Percentiles rank a stretch among this genome's conserved stretches.
phyloP scores from a whole-genome alignment of 805 yeast genomes.

The Saccharomycopsis fodiens region DNA sequence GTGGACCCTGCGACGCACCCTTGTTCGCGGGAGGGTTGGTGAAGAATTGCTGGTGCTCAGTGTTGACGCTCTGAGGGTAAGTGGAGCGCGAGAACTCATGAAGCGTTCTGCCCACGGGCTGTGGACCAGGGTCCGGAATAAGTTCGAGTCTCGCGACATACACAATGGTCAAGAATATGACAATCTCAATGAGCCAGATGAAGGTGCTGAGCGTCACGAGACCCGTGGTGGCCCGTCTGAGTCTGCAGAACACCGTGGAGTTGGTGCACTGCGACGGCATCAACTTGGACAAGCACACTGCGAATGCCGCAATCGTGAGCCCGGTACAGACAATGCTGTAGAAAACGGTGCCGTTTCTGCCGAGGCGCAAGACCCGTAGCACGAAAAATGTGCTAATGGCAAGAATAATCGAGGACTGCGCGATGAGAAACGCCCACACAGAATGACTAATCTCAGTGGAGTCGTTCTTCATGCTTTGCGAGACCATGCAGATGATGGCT shows the following conservation, averaged over 20 bases:
- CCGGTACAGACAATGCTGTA: conserved; percentile 11
- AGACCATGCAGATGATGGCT: conserved; percentile 9
- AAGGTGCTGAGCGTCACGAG: conserved; percentile 19
- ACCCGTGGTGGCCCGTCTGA: conserved; percentile 18
- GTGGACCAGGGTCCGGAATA: conserved; percentile 14
- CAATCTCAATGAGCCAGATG: conserved; percentile 19
- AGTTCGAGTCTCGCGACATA: conserved; percentile 17
- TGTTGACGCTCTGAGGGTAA: background rate
- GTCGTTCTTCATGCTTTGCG: conserved; percentile 14
- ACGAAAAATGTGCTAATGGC: conserved; percentile 13
- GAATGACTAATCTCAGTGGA: conserved; percentile 10
- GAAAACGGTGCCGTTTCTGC: conserved; percentile 14
- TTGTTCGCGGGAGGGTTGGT: conserved; percentile 7
- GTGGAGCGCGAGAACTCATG: background rate
- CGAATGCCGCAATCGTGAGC: conserved; percentile 19
- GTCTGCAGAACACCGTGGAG: conserved; percentile 11
- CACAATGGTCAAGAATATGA: conserved; percentile 17
- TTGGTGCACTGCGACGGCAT: conserved; percentile 14
- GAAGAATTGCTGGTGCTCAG: conserved; percentile 2
- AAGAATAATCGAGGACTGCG: conserved; percentile 18
- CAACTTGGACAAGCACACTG: conserved; percentile 15
- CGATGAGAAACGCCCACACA: conserved; percentile 19
- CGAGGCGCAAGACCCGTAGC: conserved; percentile 15
- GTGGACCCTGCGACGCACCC: background rate
- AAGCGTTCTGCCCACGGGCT: background rate